These are phyloP conservation scores for Candida ulmi DNA, from an alignment of 805 yeast species.

Conservation along the genomic window DNA sequence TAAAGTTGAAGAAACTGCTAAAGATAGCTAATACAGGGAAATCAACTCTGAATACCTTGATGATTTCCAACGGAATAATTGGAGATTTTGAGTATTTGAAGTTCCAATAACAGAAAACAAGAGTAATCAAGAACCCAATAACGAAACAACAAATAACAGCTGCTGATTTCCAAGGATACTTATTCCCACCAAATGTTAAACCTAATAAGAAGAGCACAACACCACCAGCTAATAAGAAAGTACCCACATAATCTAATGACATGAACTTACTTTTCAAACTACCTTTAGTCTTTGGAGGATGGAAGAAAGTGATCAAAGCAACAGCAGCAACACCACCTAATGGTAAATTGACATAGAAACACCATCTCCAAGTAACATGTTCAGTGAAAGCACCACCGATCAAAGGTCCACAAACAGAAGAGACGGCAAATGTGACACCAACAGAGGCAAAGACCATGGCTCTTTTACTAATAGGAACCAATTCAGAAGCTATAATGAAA, in stretches of 20 bases:
- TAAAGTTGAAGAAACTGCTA: conserved; percentile 33
- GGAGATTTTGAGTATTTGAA: conserved; percentile 40
- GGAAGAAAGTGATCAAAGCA: conserved; percentile 34
- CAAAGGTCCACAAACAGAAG: conserved; percentile 56
- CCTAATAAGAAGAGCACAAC: conserved; percentile 42
- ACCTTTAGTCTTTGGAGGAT: conserved; percentile 43
- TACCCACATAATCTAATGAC: conserved; percentile 46
- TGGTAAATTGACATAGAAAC: conserved; percentile 66
- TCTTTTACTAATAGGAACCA: conserved; percentile 28
- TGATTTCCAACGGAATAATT: conserved; percentile 37
- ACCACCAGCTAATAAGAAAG: conserved; percentile 35
- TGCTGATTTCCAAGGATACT: conserved; percentile 50
- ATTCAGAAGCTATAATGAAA: conserved; percentile 51
- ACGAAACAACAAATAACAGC: conserved; percentile 44
- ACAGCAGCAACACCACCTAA: conserved; percentile 48
- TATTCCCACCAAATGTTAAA: conserved; percentile 49
- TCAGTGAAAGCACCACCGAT: conserved; percentile 63
- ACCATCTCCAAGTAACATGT: conserved; percentile 68
- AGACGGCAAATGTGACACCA: conserved; percentile 36
- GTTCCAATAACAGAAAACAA: conserved; percentile 33
- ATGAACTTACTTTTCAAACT: conserved; percentile 31
- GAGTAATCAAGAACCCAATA: conserved; percentile 29
- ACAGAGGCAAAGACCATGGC: conserved; percentile 15
- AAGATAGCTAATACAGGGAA: conserved; percentile 26
- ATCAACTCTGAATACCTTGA: conserved; percentile 30